Evolutionary conservation across 2,329 filamentous ascomycete genomes (phyloP), one percentile per base, ranked within the genome.

Genomic region (Cercospora sp.): DNA sequence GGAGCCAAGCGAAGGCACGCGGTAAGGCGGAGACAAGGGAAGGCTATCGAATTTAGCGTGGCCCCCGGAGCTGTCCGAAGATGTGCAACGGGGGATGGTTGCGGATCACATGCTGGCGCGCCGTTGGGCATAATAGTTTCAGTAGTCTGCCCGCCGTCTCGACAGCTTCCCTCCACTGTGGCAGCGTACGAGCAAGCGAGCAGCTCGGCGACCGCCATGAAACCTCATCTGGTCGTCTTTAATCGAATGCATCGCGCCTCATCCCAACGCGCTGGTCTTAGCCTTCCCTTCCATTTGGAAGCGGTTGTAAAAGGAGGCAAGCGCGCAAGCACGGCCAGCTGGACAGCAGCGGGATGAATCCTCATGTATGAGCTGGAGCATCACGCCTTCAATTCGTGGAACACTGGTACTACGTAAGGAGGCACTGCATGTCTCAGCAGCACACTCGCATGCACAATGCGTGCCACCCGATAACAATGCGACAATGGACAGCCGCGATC

Each of bases 1-100:
- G 36, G 16, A 40, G 36, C 36, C 36, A 40, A 40, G 16, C 36
- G 36, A 40, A n/a, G n/a, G 42, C 42, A 48, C 53, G 53, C 53
- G 53, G 53, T 28, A 57, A 18, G 53, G 53, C n/a, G 53, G 53
- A 57, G 23, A 57, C 23, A 23, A 18, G 53, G n/a, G 20, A 30
- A 57, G 53, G 53, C 53, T 57, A 57, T 53, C 48, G 48, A 53
- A 20, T 13, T 28, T 53, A 53, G 48, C 48, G 48, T 53, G 48
- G 5, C 48, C 53, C 28, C 53, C 23, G n/a, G 42, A 23, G 18
- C 10, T 26, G 18, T 51, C 45, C 45, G 45, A 58, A n/a, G 53
- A 57, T 30, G 53, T 28, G 53, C 5, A 16, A 58, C 53, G 53
- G 26, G 53, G 53, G 8, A 3, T n/a, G 53, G 10, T n/a, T 16